Evolutionary conservation across 2,329 filamentous ascomycete species (phyloP).

Genomic region (Claviceps arundinis): DNA sequence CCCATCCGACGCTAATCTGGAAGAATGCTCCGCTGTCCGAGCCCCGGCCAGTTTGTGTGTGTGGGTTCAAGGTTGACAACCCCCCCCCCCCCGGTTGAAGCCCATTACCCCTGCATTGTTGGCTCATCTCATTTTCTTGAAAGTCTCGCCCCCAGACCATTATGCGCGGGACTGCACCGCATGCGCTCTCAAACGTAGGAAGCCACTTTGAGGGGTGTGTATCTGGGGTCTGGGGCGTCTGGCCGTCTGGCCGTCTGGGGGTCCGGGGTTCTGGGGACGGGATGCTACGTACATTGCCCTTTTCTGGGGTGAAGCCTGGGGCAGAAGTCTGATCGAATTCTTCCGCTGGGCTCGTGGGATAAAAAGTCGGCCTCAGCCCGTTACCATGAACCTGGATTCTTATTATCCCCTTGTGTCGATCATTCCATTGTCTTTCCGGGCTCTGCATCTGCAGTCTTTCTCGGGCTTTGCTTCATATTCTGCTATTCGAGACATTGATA

Average conservation of each 20-base stretch:
- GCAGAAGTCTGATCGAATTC: conserved; percentile 1
- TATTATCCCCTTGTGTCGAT: conserved; percentile 1
- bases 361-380: conserved; percentile 5
- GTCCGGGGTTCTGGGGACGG: neutral
- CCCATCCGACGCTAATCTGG: neutral
- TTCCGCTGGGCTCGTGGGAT: conserved; percentile 4
- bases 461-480: neutral
- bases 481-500: neutral
- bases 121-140: neutral
- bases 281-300: conserved; percentile 3
- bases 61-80: too few relatives aligned
- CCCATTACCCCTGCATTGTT: conserved; percentile 1
- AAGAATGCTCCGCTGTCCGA: neutral
- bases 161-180: neutral
- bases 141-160: neutral
- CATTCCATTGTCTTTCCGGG: conserved; percentile 1
- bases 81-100: too few relatives aligned
- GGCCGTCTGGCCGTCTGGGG: too few relatives aligned
- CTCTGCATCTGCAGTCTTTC: neutral
- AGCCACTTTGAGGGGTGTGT: neutral
- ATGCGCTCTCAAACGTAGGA: neutral
- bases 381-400: neutral
- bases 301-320: neutral
- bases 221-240: neutral
- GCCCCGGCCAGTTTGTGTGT: too few relatives aligned